These are phyloP conservation scores for Penicillium subrubescens DNA, from an alignment of 495 filamentous ascomycete genomes.

Conservation along the genomic window DNA sequence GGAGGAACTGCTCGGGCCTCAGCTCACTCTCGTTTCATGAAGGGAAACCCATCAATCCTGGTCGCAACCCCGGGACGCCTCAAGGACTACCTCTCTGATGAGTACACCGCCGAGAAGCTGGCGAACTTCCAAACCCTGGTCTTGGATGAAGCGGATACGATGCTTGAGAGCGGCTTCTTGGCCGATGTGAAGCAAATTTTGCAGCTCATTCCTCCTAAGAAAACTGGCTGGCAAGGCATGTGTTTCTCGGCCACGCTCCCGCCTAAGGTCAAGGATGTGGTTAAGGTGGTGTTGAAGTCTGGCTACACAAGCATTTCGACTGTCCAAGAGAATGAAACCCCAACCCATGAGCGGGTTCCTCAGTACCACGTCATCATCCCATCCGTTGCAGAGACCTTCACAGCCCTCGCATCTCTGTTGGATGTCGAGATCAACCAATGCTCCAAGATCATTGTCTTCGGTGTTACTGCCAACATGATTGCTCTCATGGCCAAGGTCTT, in stretches of 20 bases:
- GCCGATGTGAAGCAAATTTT: conserved; percentile 60
- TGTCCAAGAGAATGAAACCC: conserved; percentile 59
- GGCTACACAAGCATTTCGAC: conserved; percentile 64
- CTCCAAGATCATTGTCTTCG: conserved; percentile 71
- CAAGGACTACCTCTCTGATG: conserved; percentile 60
- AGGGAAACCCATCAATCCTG: conserved; percentile 53
- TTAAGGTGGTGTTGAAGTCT: conserved; percentile 56
- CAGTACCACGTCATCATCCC: conserved; percentile 62
- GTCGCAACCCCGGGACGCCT: conserved; percentile 67
- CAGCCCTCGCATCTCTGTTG: conserved; percentile 50
- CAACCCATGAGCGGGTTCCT: conserved; percentile 62
- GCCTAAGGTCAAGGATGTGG: conserved; percentile 61
- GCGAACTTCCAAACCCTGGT: conserved; percentile 58
- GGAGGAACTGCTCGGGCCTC: conserved; percentile 55
- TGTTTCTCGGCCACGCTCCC: conserved; percentile 73
- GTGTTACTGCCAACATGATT: conserved; percentile 64
- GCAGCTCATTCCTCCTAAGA: conserved; percentile 59
- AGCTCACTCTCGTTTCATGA: conserved; percentile 48
- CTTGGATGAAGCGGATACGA: conserved; percentile 68
- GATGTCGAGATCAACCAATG: conserved; percentile 43
- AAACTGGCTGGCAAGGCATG: conserved; percentile 66
- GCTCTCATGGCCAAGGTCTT: conserved; percentile 57
- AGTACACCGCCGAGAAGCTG: conserved; percentile 43
- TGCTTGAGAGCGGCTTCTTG: conserved; percentile 65
- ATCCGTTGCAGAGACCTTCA: conserved; percentile 53